phyloP scores from a whole-genome alignment of 495 filamentous ascomycete species.

The Aspergillus saccharolyticus region DNA sequence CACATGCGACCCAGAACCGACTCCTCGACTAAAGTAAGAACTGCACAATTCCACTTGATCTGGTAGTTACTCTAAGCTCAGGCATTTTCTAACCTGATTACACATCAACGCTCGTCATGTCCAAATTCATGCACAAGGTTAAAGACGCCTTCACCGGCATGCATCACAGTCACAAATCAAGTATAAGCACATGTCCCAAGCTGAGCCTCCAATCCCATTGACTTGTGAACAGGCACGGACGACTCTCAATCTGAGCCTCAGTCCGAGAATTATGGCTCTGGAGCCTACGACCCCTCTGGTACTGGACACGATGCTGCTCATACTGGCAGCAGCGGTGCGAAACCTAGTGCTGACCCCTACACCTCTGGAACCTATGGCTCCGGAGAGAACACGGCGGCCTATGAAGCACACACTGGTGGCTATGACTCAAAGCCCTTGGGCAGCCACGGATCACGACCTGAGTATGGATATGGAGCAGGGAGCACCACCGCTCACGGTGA shows the following conservation, averaged over 20 bases:
- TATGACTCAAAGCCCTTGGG: conserved; percentile 7
- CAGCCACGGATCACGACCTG: conserved; percentile 7
- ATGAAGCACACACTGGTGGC: conserved; percentile 7
- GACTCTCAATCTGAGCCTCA: conserved; percentile 38
- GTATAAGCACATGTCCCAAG: neutral
- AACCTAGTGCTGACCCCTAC: conserved; percentile 23
- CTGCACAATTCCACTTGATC: neutral
- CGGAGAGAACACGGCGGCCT: neutral
- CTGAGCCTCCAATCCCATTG: neutral
- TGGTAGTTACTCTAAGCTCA: no score
- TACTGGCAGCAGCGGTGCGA: neutral
- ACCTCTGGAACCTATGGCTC: conserved; percentile 7
- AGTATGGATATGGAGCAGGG: conserved; percentile 10
- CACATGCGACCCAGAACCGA: neutral
- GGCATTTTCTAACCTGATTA: no score
- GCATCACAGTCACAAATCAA: conserved; percentile 19
- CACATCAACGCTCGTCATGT: conserved; percentile 46
- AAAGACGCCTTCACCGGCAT: conserved; percentile 58
- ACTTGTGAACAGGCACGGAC: conserved; percentile 4
- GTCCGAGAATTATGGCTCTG: conserved; percentile 17
- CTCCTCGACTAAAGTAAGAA: neutral
- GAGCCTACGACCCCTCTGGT: neutral
- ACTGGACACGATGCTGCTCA: conserved; percentile 38
- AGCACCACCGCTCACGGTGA: conserved; percentile 5
- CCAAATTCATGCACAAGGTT: conserved; percentile 64